phyloP scores from a whole-genome alignment of 2,329 filamentous ascomycete genomes.

The Aspergillus sp. region DNA sequence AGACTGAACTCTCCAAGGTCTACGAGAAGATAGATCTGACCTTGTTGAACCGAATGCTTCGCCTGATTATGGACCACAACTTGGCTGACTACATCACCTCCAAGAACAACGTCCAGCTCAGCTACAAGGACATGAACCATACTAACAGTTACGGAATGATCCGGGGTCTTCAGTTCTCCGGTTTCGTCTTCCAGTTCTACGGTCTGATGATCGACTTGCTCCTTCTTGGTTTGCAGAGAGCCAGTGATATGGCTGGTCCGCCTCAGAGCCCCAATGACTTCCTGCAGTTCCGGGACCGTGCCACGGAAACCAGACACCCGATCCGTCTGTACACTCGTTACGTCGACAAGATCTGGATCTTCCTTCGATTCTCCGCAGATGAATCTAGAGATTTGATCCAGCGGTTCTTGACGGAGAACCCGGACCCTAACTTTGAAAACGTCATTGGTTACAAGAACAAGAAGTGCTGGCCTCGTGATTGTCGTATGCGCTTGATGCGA shows the following conservation, averaged over 20 bases:
- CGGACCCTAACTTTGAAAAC: conserved; percentile 98
- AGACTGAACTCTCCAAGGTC: conserved; percentile 97
- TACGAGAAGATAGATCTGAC: conserved; percentile 99
- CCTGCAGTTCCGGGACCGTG: conserved; percentile 88
- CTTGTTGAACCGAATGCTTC: conserved; percentile 83
- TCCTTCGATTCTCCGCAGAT: conserved; percentile 87
- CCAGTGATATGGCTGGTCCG: conserved; percentile 95
- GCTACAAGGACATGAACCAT: conserved; percentile 99
- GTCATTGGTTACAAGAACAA: conserved; percentile 99
- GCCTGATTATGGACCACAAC: conserved; percentile 99
- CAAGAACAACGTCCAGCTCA: conserved; percentile 98
- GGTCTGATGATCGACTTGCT: conserved; percentile 91
- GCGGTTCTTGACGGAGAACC: conserved; percentile 94
- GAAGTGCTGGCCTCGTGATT: conserved; percentile 98
- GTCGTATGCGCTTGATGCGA: conserved; percentile 95
- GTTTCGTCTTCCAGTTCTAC: conserved; percentile 98
- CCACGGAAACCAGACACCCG: conserved; percentile 87
- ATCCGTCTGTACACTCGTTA: conserved; percentile 98
- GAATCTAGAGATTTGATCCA: conserved; percentile 95
- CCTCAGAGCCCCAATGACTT: conserved; percentile 95
- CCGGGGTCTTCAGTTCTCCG: conserved; percentile 93
- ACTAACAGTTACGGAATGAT: conserved; percentile 99
- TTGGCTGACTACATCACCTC: conserved; percentile 97
- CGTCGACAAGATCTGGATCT: conserved; percentile 98
- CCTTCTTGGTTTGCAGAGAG: conserved; percentile 85